Base-by-base conservation (phyloP, 441 rosid genomes). In the Gossypium gossypioides region DNA sequence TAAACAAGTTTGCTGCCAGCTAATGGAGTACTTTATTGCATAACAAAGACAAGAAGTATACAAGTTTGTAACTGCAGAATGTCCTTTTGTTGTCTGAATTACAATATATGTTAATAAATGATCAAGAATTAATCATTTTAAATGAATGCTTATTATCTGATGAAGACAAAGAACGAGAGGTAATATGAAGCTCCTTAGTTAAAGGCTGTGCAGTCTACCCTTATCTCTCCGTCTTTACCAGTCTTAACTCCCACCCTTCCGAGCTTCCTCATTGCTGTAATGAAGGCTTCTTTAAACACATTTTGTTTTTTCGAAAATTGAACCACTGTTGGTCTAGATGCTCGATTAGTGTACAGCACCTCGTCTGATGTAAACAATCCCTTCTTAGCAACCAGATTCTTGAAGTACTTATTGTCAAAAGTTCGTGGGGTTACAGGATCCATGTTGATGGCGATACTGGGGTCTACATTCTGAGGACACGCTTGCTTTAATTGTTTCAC, bases 301-400 rank as follows among this genome's bases (percentile, higher is more conserved):
- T 74, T 85, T 0, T 82, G 73, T 27, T 56, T 86, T 16, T 81
- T 83, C 1, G 97, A 92, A 51, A 93, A 90, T 66, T 75, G 77
- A 3, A 10, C 42, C 22, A 90, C 93, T 0, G 87, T 89, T 0
- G 84, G 32, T 79, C 68, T 81, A 2, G 98, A 82, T 3, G 79
- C 76, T 0, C 84, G 9, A 63, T 89, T 81, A 15, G 79, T 80
- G 18, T 86, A 88, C 9, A 91, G 77, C 44, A 82, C 85, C 69
- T 90, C 74, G 55, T 93, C 97, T 0, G 97, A 89, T 2, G 92
- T 78, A 50, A 93, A 79, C 76, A 91, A 32, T 15, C 98, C 97
- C 73, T 83, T 90, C 13, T 91, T 81, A 6, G 72, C 78, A 48
- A 88, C 91, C 19, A 93, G 78, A 71, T 90, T 88, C 75, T 89